These are phyloP conservation scores for Breynia disticha DNA, from an alignment of 441 rosid species.

Conservation along the genomic window DNA sequence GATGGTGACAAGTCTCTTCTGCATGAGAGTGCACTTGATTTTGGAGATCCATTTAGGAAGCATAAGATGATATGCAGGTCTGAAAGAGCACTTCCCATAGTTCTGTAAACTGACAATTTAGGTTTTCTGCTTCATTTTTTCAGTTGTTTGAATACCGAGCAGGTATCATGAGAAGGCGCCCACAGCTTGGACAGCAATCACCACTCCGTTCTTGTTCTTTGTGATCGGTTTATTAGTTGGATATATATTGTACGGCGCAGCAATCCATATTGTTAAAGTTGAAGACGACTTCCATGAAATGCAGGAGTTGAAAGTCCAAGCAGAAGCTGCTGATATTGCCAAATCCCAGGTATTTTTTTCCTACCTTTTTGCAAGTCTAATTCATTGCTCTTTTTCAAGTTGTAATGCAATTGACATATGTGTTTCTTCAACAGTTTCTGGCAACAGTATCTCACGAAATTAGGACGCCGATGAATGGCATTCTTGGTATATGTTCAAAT, in stretches of 20 bases:
- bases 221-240: conserved; percentile 69
- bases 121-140: conserved; percentile 9
- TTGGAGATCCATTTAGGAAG: conserved; percentile 90
- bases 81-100: no score
- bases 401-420: conserved; percentile 2
- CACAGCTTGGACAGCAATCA: conserved; percentile 54
- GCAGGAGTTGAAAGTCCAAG: conserved; percentile 70
- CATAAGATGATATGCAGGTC: conserved; percentile 94
- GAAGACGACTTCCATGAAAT: conserved; percentile 82
- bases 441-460: conserved; percentile 97
- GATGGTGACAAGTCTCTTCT: conserved; percentile 63
- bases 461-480: conserved; percentile 97
- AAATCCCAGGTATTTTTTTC: conserved; percentile 65
- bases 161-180: conserved; percentile 91
- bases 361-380: background rate
- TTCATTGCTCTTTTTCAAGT: background rate
- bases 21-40: conserved; percentile 78
- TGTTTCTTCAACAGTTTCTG: conserved; percentile 47
- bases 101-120: conserved; percentile 10
- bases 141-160: conserved; percentile 13
- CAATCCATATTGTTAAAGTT: conserved; percentile 67
- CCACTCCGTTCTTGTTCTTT: conserved; percentile 54
- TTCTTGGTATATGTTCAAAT: conserved; percentile 57
- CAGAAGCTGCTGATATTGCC: conserved; percentile 95
- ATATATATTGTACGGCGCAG: conserved; percentile 72